A percentile compares a stretch with the other conserved stretches of the same genome.
Conservation (phyloP, 1,139 yeast genomes). For the Blastobotrys elegans region DNA sequence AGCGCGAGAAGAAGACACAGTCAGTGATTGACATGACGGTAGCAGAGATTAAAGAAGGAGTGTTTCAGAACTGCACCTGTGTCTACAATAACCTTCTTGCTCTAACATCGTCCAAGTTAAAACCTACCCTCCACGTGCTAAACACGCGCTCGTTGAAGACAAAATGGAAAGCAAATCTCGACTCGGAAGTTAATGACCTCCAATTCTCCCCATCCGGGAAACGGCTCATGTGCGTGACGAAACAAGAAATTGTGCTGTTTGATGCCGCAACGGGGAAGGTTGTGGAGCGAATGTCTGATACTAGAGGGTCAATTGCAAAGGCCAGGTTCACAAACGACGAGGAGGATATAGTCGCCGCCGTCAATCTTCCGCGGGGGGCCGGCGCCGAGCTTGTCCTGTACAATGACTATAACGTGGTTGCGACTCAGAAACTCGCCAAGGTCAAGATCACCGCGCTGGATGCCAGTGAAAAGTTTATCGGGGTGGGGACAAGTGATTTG, state of each 20-base stretch:
- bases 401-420: slow-evolving; percentile 30
- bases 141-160: slow-evolving; percentile 14
- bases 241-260: slow-evolving; percentile 20
- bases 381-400: slow-evolving; percentile 28
- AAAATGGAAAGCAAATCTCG: slow-evolving; percentile 2
- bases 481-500: slow-evolving; percentile 71
- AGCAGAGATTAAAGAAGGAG: slow-evolving; percentile 32
- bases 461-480: slow-evolving; percentile 48
- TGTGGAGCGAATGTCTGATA: slow-evolving; percentile 20
- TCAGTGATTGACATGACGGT: slow-evolving; percentile 30
- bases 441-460: slow-evolving; percentile 69
- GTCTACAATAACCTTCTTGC: slow-evolving; percentile 22
- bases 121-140: slow-evolving; percentile 21
- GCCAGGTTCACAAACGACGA: slow-evolving; percentile 51
- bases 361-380: slow-evolving; percentile 34
- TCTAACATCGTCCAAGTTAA: slow-evolving; percentile 20
- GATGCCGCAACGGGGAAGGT: slow-evolving; percentile 24
- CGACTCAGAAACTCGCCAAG: slow-evolving; percentile 8
- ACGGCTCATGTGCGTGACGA: slow-evolving; percentile 23
- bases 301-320: slow-evolving; percentile 44
- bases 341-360: slow-evolving; percentile 51
- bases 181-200: slow-evolving; percentile 21
- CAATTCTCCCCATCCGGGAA: slow-evolving; percentile 24
- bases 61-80: slow-evolving; percentile 28
- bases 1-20: slow-evolving; percentile 29